Conservation (phyloP, 169 alveolate genomes). For the Plasmodium vivax region DNA sequence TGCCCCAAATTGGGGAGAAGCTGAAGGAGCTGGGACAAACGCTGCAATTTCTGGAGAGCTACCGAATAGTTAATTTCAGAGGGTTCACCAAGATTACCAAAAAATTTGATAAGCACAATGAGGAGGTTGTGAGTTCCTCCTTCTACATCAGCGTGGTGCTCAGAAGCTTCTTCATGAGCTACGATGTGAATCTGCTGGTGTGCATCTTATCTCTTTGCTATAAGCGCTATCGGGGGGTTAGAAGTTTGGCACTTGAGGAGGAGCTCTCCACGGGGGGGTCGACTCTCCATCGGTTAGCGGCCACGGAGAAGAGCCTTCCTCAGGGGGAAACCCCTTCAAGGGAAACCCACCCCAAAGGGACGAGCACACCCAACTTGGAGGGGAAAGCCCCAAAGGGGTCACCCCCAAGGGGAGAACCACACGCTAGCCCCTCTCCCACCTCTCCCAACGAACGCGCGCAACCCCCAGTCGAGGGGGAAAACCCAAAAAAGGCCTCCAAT, state of each 20-base stretch:
- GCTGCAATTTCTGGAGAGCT: constrained; percentile 78
- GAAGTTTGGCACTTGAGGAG: not conserved
- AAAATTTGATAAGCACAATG: constrained; percentile 83
- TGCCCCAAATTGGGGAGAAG: constrained; percentile 7
- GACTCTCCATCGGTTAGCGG: not conserved
- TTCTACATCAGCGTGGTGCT: constrained; percentile 79
- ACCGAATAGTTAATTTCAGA: constrained; percentile 78
- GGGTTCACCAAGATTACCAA: constrained; percentile 86
- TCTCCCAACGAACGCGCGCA: not conserved
- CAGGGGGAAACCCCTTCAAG: not conserved
- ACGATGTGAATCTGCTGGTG: constrained; percentile 65
- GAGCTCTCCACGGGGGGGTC: not conserved
- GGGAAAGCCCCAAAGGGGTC: not conserved
- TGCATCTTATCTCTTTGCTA: constrained; percentile 50
- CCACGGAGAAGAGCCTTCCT: not conserved
- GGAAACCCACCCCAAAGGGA: not conserved
- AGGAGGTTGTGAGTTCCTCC: constrained; percentile 78
- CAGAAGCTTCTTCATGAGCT: constrained; percentile 75
- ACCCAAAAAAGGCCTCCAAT: not conserved
- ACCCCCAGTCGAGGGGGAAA: not conserved
- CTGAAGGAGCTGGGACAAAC: constrained; percentile 74
- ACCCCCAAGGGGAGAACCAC: not conserved
- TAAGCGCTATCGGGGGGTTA: not conserved
- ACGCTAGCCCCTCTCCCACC: not conserved
- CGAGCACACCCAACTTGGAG: not conserved